phyloP scores from a whole-genome alignment of 305 asterid species.

The Stenogyne calaminthoides region DNA sequence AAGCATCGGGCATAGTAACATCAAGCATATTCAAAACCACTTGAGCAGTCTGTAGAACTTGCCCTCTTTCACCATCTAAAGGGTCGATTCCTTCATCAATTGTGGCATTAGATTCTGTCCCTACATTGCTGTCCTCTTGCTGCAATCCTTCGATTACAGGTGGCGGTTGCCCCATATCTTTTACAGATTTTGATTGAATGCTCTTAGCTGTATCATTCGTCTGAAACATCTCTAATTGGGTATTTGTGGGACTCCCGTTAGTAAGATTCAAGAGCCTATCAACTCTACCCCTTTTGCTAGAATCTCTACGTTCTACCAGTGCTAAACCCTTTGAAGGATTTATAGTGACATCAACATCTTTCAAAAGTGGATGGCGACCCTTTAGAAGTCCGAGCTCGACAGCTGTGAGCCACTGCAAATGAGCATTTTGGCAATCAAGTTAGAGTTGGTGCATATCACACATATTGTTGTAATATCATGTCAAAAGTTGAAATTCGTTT shows the following conservation, averaged over 20 bases:
- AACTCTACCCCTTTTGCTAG: conserved; percentile 39
- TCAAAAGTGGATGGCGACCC: conserved; percentile 95
- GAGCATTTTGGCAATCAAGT: conserved; percentile 32
- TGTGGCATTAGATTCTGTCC: conserved; percentile 38
- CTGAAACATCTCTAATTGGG: conserved; percentile 40
- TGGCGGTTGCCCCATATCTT: conserved; percentile 35
- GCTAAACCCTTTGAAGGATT: conserved; percentile 70
- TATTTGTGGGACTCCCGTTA: conserved; percentile 39
- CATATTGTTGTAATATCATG: conserved; percentile 5
- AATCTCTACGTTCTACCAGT: conserved; percentile 43
- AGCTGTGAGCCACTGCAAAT: conserved; percentile 87
- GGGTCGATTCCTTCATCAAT: conserved; percentile 43
- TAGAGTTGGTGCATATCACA: conserved; percentile 20
- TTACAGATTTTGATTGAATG: conserved; percentile 36
- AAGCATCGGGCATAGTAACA: conserved; percentile 66
- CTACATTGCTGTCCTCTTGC: conserved; percentile 36
- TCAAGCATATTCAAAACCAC: conserved; percentile 88
- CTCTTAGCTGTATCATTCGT: conserved; percentile 35
- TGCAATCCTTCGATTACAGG: conserved; percentile 29
- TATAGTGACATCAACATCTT: conserved; percentile 77
- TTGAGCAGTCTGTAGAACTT: conserved; percentile 69
- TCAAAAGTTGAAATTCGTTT: no score
- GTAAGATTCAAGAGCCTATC: conserved; percentile 46
- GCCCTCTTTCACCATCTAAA: conserved; percentile 62
- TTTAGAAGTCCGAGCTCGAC: conserved; percentile 97